These are phyloP conservation scores for Ascochyta viciae-villosae DNA, from an alignment of 2,329 filamentous ascomycete species.

Conservation along the genomic window DNA sequence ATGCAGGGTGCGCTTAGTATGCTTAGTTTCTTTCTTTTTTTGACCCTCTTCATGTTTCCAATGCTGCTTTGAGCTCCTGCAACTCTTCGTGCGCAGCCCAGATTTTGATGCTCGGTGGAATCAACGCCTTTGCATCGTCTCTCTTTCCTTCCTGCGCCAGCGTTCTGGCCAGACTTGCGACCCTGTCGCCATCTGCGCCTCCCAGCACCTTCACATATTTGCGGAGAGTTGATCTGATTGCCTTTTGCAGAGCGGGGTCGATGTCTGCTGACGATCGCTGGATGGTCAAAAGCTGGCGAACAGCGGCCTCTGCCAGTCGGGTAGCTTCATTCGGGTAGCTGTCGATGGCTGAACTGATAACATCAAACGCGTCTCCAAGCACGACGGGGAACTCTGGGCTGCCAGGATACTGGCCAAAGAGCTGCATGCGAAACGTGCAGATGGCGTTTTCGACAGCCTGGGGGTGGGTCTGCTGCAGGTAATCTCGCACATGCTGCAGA, in stretches of 20 bases:
- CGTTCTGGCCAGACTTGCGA: slow-evolving; percentile 30
- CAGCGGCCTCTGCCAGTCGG: slow-evolving; percentile 55
- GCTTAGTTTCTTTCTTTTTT: slow-evolving; percentile 10
- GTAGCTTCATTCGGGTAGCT: slow-evolving; percentile 41
- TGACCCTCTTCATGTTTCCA: slow-evolving; percentile 23
- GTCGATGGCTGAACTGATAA: slow-evolving; percentile 63
- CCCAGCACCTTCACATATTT: slow-evolving; percentile 43
- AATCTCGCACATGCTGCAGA: slow-evolving; percentile 74
- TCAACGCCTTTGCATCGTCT: slow-evolving; percentile 37
- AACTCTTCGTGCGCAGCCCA: slow-evolving; percentile 40
- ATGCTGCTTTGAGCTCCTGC: slow-evolving; percentile 30
- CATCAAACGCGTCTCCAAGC: slow-evolving; percentile 69
- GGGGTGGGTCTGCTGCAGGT: slow-evolving; percentile 67
- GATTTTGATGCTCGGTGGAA: slow-evolving; percentile 36
- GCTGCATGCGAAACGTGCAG: slow-evolving; percentile 74
- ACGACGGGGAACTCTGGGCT: slow-evolving; percentile 77
- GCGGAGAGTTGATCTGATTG: slow-evolving; percentile 54
- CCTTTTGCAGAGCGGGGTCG: slow-evolving; percentile 62
- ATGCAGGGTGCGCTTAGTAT: slow-evolving; percentile 32
- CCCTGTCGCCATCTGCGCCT: slow-evolving; percentile 35
- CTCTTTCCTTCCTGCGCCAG: slow-evolving; percentile 37
- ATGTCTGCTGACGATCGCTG: slow-evolving; percentile 52
- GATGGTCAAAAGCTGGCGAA: slow-evolving; percentile 58
- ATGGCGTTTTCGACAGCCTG: slow-evolving; percentile 64
- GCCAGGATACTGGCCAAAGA: slow-evolving; percentile 68